Base-by-base conservation (phyloP, 164 flowering plant species). In the Magnolia officinalis region DNA sequence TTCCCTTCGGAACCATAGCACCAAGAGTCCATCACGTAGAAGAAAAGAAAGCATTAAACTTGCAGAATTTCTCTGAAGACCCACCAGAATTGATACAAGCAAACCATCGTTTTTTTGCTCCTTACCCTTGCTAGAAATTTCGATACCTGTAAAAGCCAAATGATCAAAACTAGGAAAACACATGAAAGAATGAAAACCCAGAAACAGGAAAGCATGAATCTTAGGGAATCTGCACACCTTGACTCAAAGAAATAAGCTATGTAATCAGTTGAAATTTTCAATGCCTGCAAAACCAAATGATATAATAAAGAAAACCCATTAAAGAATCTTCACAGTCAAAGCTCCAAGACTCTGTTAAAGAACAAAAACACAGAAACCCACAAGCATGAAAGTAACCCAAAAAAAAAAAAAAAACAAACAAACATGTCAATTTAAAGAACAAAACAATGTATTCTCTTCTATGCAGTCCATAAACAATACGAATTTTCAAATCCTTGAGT, bases 1-100 rank as follows among this genome's bases (percentile, higher is more conserved):
- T 81, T 88, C 31, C 79, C 90, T 73, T 80, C 85, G 68, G 85
- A 80, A 63, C 68, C 79, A 80, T 74, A 86, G 79, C 81, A 82
- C 90, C 92, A 89, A 71, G 89, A 82, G 67, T 90, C 91, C 92
- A 90, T 89, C 49, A 72, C 68, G 64, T 29, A 9, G 24, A 20
- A 64, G 6, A 64, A 10, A 72, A 5, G 67, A 72, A 67, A 51
- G 20, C 55, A 59, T 66, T 64, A 51, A 61, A 75, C 63, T 45
- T 71, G 20, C 69, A 37, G 64, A 69, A 4, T 18, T 59, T 61
- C 18, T 49, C 45, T 23, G 65, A 59, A 67, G 63, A 29, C 73
- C 24, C 63, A 67, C 24, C 52, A 71, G 45, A 70, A 26, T 70
- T 74, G 58, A 64, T 51, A 37, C 50, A 64, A 24, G 67, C 71